Conservation (phyloP, 1,139 yeast species). For the Candida tetrigidarum region DNA sequence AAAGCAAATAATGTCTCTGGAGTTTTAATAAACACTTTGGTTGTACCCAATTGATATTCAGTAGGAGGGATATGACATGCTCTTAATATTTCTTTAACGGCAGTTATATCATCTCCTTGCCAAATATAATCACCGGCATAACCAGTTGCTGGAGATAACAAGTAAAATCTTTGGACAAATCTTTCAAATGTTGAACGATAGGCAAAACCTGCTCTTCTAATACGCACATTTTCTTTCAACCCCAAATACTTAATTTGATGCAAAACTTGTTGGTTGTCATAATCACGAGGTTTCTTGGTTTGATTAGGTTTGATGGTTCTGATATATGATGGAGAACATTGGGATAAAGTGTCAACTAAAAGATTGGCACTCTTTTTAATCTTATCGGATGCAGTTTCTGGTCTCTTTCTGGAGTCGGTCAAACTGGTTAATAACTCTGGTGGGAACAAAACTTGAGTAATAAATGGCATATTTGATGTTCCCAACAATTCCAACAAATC, state of each 20-base stretch:
- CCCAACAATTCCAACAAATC: slow-evolving; percentile 81
- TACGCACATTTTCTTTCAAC: slow-evolving; percentile 94
- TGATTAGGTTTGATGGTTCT: slow-evolving; percentile 99
- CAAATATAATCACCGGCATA: slow-evolving; percentile 99
- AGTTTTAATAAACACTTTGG: slow-evolving; percentile 95
- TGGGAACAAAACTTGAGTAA: slow-evolving; percentile 72
- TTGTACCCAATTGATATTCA: slow-evolving; percentile 91
- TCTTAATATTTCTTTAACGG: slow-evolving; percentile 75
- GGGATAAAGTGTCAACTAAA: slow-evolving; percentile 85
- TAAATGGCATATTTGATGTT: slow-evolving; percentile 71
- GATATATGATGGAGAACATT: slow-evolving; percentile 92
- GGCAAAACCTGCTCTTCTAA: slow-evolving; percentile 99
- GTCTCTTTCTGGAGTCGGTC: slow-evolving; percentile 76
- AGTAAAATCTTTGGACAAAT: slow-evolving; percentile 94
- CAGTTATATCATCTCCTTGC: slow-evolving; percentile 85
- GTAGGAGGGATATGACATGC: slow-evolving; percentile 80
- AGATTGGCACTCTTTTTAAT: slow-evolving; percentile 92
- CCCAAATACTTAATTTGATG: slow-evolving; percentile 98
- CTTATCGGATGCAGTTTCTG: slow-evolving; percentile 98
- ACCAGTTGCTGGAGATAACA: slow-evolving; percentile 86
- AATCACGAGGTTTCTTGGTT: slow-evolving; percentile 88
- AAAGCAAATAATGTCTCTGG: slow-evolving; percentile 97
- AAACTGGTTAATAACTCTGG: slow-evolving; percentile 60
- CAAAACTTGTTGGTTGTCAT: slow-evolving; percentile 84
- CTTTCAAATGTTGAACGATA: slow-evolving; percentile 97